Evolutionary conservation across 139 green algal species (phyloP).

Genomic region (Trebouxia sp.): DNA sequence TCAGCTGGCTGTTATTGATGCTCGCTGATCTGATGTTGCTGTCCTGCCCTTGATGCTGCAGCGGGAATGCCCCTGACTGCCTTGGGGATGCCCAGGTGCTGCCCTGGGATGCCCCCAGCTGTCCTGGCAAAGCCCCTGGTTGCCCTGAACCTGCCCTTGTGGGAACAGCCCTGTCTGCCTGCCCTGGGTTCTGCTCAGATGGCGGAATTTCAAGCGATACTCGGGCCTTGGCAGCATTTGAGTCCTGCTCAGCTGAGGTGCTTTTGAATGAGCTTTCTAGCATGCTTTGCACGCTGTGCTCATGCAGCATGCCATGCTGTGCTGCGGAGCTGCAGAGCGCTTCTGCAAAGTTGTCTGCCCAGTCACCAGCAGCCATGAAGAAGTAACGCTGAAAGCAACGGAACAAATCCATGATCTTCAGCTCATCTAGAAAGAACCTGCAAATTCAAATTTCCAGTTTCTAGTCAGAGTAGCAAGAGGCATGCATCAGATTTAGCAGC

Average conservation of each 20-base stretch:
- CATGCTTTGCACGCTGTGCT: slow-evolving; percentile 9
- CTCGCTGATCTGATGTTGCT: neutral
- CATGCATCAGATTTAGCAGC: neutral
- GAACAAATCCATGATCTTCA: neutral
- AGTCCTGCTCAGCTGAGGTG: neutral
- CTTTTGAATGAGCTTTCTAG: neutral
- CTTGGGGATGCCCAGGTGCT: neutral
- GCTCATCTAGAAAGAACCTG: slow-evolving; percentile 25
- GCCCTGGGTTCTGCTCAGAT: neutral
- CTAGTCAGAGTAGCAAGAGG: neutral
- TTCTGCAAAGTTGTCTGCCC: slow-evolving; percentile 5
- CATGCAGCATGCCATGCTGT: slow-evolving; percentile 19
- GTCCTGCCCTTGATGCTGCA: neutral
- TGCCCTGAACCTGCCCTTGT: neutral
- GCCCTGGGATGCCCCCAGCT: too few species aligned
- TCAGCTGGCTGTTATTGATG: neutral
- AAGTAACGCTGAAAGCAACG: neutral
- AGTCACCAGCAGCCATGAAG: slow-evolving; percentile 24
- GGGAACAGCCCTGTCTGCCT: neutral
- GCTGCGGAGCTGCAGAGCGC: neutral
- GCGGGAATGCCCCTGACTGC: neutral
- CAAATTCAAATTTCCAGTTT: neutral
- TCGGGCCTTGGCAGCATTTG: neutral
- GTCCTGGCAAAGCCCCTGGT: too few species aligned
- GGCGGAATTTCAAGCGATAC: neutral